Evolutionary conservation across 2,329 filamentous ascomycete genomes (phyloP).

Genomic region (Aspergillus persii): DNA sequence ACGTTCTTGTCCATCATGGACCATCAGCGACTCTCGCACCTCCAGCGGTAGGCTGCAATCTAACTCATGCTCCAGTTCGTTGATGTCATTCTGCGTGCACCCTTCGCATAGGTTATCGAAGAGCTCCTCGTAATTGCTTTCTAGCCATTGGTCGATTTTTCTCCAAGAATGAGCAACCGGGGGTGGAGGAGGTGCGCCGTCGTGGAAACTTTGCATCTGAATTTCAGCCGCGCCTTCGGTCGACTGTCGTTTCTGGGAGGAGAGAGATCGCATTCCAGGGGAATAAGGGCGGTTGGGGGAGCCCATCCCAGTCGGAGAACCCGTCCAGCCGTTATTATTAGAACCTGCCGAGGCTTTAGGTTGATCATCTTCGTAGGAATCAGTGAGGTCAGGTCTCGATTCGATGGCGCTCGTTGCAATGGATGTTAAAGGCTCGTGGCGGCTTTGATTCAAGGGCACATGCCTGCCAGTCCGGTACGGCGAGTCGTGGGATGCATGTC

Average conservation of each 20-base stretch:
- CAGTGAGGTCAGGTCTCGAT: slow-evolving; percentile 79
- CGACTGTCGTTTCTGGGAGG: slow-evolving; percentile 60
- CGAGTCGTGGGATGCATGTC: slow-evolving; percentile 88
- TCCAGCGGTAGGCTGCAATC: slow-evolving; percentile 93
- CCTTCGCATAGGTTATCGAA: slow-evolving; percentile 91
- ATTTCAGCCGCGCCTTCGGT: slow-evolving; percentile 76
- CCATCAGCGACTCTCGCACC: slow-evolving; percentile 82
- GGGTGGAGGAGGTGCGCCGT: slow-evolving; percentile 85
- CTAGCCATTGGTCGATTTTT: slow-evolving; percentile 90
- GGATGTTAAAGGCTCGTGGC: slow-evolving; percentile 79
- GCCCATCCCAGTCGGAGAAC: slow-evolving; percentile 53
- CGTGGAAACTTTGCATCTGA: slow-evolving; percentile 92
- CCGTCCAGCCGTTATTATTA: slow-evolving; percentile 61
- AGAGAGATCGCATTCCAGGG: slow-evolving; percentile 79
- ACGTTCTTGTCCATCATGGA: slow-evolving; percentile 96
- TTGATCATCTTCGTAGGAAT: slow-evolving; percentile 73
- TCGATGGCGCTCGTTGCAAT: slow-evolving; percentile 83
- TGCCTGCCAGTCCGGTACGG: slow-evolving; percentile 89
- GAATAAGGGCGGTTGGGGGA: slow-evolving; percentile 75
- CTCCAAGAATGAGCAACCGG: slow-evolving; percentile 88
- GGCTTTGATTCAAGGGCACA: slow-evolving; percentile 79
- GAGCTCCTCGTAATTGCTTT: slow-evolving; percentile 92
- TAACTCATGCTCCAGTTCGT: slow-evolving; percentile 92
- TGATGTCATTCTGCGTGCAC: slow-evolving; percentile 89
- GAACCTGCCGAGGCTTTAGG: slow-evolving; percentile 55